Evolutionary conservation across 208 protist genomes (phyloP).

Genomic region (Leishmania tropica): DNA sequence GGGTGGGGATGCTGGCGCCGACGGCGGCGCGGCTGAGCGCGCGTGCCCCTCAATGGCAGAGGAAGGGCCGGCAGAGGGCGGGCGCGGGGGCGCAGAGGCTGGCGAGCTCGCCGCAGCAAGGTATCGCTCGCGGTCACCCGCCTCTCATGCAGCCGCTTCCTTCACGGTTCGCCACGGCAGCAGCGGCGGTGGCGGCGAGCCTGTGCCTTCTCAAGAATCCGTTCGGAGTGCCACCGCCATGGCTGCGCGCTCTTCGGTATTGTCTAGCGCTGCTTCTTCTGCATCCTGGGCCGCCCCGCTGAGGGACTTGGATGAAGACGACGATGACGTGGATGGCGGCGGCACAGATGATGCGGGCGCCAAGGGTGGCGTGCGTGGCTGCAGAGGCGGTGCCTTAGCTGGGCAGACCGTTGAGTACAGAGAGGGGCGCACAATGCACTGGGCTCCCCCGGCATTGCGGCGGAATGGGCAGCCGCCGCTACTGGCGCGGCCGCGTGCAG

Average conservation of each 20-base stretch:
- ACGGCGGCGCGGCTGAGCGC: background rate
- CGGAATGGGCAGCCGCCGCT: background rate
- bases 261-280: background rate
- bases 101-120: background rate
- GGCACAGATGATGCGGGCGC: background rate
- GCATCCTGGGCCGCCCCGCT: background rate
- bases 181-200: background rate
- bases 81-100: background rate
- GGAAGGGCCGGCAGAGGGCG: background rate
- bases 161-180: background rate
- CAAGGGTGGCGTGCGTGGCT: background rate
- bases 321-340: slow-evolving; percentile 1
- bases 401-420: background rate
- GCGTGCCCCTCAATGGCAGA: background rate
- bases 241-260: background rate
- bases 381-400: background rate
- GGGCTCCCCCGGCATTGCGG: background rate
- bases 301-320: slow-evolving; percentile 10
- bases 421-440: background rate
- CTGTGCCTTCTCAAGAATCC: background rate
- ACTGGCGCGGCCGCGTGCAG: background rate
- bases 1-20: background rate
- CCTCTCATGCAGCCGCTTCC: background rate
- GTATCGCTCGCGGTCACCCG: background rate
- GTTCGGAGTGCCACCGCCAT: background rate